Conservation (phyloP, 306 rosid species). For the Rosa multiflora region DNA sequence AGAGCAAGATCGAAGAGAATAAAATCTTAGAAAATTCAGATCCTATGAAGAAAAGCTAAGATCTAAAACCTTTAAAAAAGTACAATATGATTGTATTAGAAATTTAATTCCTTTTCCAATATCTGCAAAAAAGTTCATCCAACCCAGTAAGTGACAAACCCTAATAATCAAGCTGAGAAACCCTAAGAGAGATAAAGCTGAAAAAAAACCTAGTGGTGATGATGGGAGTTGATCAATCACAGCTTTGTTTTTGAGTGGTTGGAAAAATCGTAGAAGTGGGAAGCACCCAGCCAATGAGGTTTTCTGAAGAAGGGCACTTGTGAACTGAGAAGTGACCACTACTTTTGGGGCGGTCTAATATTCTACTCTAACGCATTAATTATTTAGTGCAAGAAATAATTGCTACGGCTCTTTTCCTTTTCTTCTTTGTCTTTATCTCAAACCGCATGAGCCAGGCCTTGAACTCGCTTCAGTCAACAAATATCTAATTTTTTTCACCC, state of each 20-base stretch:
- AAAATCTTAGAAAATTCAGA: neutral
- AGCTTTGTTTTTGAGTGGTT: constrained; percentile 25
- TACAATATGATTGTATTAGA: neutral
- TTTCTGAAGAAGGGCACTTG: constrained; percentile 15
- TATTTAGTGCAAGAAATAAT: constrained; percentile 10
- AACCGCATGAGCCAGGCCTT: neutral
- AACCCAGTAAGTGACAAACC: neutral
- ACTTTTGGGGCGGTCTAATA: constrained; percentile 13
- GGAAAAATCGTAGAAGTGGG: constrained; percentile 27
- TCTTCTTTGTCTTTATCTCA: neutral
- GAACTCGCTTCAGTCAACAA: neutral
- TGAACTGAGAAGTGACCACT: constrained; percentile 16
- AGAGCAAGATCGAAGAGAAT: constrained; percentile 2
- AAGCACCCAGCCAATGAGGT: constrained; percentile 14
- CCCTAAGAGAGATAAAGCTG: constrained; percentile 4
- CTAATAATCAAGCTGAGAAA: constrained; percentile 13
- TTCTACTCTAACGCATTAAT: neutral
- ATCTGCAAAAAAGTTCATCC: neutral
- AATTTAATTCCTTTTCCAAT: neutral
- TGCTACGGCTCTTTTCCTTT: neutral
- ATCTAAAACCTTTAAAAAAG: neutral
- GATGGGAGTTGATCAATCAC: neutral
- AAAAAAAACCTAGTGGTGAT: constrained; percentile 17
- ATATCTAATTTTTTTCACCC: neutral
- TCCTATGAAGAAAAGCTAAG: constrained; percentile 2